Evolutionary conservation across 306 rosid genomes (phyloP).

Genomic region (Clitoria ternatea): DNA sequence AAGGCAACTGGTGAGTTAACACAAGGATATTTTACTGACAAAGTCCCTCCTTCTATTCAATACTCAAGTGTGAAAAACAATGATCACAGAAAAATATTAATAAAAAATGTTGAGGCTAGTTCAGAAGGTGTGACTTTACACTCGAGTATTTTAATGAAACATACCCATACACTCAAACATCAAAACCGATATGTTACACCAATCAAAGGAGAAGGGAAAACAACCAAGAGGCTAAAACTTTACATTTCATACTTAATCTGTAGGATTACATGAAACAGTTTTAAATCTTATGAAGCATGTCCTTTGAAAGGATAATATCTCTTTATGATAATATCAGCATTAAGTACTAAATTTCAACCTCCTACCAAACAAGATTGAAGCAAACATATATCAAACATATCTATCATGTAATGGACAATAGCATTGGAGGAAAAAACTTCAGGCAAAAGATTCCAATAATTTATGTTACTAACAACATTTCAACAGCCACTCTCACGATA

Average conservation of each 20-base stretch:
- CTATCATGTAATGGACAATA: neutral
- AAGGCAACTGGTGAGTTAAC: neutral
- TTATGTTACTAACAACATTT: neutral
- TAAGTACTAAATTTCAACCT: neutral
- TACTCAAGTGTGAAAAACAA: neutral
- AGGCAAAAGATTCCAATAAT: neutral
- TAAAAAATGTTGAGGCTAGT: neutral
- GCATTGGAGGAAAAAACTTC: neutral
- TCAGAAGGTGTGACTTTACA: neutral
- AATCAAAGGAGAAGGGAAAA: neutral
- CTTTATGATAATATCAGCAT: neutral
- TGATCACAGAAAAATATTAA: neutral
- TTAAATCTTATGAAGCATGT: neutral
- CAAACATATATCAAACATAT: slow-evolving; percentile 2
- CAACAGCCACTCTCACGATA: neutral
- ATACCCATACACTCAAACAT: neutral
- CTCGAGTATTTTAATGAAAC: neutral
- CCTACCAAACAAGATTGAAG: neutral
- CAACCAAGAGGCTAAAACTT: neutral
- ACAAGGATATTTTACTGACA: neutral
- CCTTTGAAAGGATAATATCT: neutral
- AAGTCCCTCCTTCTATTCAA: neutral
- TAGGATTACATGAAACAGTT: neutral
- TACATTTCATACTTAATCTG: neutral
- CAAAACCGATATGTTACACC: neutral